Base-by-base conservation (phyloP, 1,284 basidiomycete genomes). In the Ceratobasidium sp. region DNA sequence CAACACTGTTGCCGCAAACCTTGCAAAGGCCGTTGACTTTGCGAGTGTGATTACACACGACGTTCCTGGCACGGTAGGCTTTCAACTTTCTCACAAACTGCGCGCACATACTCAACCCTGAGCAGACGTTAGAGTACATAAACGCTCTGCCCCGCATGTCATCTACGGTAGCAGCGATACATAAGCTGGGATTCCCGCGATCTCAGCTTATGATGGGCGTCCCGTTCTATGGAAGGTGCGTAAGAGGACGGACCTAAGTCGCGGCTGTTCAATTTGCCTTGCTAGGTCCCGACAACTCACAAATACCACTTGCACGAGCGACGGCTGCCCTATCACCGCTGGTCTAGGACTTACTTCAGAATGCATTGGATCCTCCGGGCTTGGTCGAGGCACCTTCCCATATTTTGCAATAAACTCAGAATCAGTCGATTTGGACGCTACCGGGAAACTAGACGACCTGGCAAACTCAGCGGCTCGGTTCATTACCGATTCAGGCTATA, bases 311-410 rank as follows among this genome's bases (percentile, higher is more conserved):
- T 74, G 71, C 61, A 64, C 71, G n/a, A 51, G 15, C 19, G 71
- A 74, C 22, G 71, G 71, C 11, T 74, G 71, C 40, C 44, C 43
- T 7, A 64, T 74, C 37, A 61, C 32, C 17, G 19, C 71, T 22
- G 71, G 71, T 1, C 19, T 56, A 7, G 71, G 71, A 22, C 61
- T 61, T n/a, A 74, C 71, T 13, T 74, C 71, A 6, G 32, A 74
- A 40, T 76, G 76, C 22, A 65, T 76, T 9, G 40, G 17, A 22
- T n/a, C 61, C 7, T 13, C 67, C 3, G 34, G 11, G 3, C 32
- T 76, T 34, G 76, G 76, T 3, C 67, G 66, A 51, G 76, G 76
- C 25, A 76, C 76, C 13, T 76, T 70, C 51, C 76, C 76, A 4
- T 76, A 70, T 43, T 76, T 64, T 29, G 44, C 68, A 3, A 71